These are phyloP conservation scores for Alopecurus myosuroides DNA, from an alignment of 176 grass and related monocot genomes.

Conservation along the genomic window DNA sequence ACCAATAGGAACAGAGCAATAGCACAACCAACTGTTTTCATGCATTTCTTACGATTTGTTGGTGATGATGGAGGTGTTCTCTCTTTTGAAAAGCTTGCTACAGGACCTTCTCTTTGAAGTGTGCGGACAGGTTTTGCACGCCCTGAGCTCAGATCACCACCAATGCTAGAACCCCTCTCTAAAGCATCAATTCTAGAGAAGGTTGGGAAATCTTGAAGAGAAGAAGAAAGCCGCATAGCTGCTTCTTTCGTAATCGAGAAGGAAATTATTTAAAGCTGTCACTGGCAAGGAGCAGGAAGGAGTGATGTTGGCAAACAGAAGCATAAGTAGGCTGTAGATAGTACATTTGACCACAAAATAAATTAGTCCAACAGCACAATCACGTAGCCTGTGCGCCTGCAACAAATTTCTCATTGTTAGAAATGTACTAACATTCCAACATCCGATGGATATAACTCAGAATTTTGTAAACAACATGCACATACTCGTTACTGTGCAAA, in stretches of 20 bases:
- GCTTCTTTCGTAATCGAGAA: neutral
- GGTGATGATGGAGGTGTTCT: constrained; percentile 65
- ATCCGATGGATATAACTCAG: neutral
- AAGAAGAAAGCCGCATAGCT: constrained; percentile 79
- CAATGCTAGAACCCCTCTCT: constrained; percentile 51
- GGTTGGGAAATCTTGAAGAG: constrained; percentile 82
- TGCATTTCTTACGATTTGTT: constrained; percentile 76
- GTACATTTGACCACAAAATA: neutral
- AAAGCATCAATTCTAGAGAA: constrained; percentile 56
- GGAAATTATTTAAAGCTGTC: constrained; percentile 8
- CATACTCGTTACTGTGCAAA: neutral
- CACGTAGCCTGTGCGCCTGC: constrained; percentile 4
- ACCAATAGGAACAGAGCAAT: constrained; percentile 45
- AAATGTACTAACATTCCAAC: neutral
- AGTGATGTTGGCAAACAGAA: neutral
- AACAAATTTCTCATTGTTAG: constrained; percentile 9
- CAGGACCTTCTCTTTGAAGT: constrained; percentile 61
- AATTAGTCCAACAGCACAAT: neutral
- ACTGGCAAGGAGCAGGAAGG: neutral
- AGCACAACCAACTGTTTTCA: constrained; percentile 43
- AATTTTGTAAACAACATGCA: neutral
- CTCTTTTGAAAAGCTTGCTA: constrained; percentile 92
- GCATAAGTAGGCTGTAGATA: neutral
- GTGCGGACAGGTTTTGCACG: constrained; percentile 54
- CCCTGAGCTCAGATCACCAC: constrained; percentile 47